These are phyloP conservation scores for Neonectria coccinea DNA, from an alignment of 2,329 filamentous ascomycete species.

Conservation along the genomic window DNA sequence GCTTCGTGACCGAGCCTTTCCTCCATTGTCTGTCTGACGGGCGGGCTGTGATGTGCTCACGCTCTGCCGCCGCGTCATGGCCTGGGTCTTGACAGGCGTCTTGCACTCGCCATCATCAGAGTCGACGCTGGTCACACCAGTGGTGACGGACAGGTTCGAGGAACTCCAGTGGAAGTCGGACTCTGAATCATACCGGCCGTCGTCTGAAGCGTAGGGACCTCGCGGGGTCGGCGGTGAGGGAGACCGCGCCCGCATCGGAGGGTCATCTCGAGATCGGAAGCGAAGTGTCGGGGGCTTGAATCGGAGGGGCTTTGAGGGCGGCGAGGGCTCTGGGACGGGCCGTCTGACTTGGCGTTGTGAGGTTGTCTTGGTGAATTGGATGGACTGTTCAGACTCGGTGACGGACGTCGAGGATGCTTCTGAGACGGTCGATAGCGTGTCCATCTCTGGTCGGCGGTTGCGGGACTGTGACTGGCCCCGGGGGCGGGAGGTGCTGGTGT, in stretches of 20 bases:
- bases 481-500: constrained; percentile 30
- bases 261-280: constrained; percentile 40
- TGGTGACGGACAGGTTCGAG: constrained; percentile 40
- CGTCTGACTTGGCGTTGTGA: constrained; percentile 5
- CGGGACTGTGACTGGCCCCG: constrained; percentile 40
- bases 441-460: constrained; percentile 34
- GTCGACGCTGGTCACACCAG: constrained; percentile 42
- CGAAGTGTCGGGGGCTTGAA: constrained; percentile 43
- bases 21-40: constrained; percentile 34
- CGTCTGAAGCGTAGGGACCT: constrained; percentile 40
- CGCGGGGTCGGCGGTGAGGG: constrained; percentile 39
- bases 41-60: constrained; percentile 34
- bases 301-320: constrained; percentile 33
- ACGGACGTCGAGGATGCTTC: constrained; percentile 37
- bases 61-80: constrained; percentile 34
- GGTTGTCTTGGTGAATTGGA: constrained; percentile 18
- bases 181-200: constrained; percentile 42
- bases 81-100: constrained; percentile 28
- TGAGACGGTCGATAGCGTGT: constrained; percentile 43
- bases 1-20: constrained; percentile 41
- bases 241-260: constrained; percentile 24
- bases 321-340: constrained; percentile 6
- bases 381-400: constrained; percentile 12
- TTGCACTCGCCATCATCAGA: constrained; percentile 39
- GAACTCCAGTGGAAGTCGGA: constrained; percentile 41